Evolutionary conservation across 306 rosid genomes (phyloP).

Genomic region (Prunus padus): DNA sequence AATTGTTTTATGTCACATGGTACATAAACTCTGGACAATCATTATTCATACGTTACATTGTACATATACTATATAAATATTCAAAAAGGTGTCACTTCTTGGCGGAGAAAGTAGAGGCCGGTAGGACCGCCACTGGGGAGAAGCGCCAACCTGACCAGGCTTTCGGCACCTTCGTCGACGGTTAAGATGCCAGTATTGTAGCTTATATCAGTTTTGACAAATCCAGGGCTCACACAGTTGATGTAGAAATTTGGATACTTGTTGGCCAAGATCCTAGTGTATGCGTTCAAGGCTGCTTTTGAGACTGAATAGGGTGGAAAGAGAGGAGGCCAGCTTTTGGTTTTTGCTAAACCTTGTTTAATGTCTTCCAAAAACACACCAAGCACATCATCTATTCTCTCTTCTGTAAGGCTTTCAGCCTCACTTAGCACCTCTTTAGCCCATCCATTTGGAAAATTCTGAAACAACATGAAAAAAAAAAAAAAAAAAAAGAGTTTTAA

Average conservation of each 20-base stretch:
- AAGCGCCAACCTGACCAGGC: slow-evolving; percentile 38
- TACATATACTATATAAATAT: neutral
- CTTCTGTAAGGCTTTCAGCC: slow-evolving; percentile 41
- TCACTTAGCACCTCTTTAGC: slow-evolving; percentile 31
- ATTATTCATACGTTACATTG: neutral
- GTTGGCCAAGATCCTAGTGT: slow-evolving; percentile 46
- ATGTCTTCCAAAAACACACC: slow-evolving; percentile 28
- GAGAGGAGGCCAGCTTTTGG: slow-evolving; percentile 39
- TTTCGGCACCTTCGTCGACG: slow-evolving; percentile 47
- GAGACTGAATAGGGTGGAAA: slow-evolving; percentile 30
- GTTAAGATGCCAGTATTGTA: slow-evolving; percentile 30
- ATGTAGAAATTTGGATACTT: slow-evolving; percentile 28
- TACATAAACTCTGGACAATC: neutral
- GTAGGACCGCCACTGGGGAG: slow-evolving; percentile 34
- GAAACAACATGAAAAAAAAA: neutral
- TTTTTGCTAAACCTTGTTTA: slow-evolving; percentile 37
- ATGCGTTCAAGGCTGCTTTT: slow-evolving; percentile 41
- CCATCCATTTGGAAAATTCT: slow-evolving; percentile 31
- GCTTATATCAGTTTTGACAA: slow-evolving; percentile 34
- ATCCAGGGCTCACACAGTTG: slow-evolving; percentile 49
- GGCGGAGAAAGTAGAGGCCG: slow-evolving; percentile 34
- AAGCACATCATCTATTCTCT: slow-evolving; percentile 37
- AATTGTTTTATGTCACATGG: neutral
- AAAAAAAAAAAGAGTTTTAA: neutral
- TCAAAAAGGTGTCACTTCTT: slow-evolving; percentile 30